phyloP scores from a whole-genome alignment of 208 protist species.

The Crithidia brevicula region DNA sequence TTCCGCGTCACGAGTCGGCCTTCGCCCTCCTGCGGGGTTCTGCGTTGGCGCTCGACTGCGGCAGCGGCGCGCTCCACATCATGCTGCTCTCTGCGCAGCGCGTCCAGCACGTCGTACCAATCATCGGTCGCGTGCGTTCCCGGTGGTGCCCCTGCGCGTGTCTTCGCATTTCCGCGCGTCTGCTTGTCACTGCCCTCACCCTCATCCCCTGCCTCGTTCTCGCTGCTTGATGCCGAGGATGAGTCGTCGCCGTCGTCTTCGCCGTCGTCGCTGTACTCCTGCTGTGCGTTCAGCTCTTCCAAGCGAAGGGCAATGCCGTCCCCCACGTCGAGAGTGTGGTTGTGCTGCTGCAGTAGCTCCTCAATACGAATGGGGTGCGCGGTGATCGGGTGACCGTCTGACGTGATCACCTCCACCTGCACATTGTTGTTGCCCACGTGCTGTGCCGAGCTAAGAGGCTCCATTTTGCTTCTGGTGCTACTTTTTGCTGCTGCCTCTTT shows the following conservation, averaged over 20 bases:
- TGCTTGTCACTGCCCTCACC: neutral
- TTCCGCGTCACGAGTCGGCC: conserved; percentile 26
- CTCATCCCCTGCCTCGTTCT: neutral
- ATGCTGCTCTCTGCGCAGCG: conserved; percentile 49
- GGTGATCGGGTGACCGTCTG: conserved; percentile 50
- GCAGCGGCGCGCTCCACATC: conserved; percentile 23
- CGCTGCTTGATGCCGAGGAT: neutral
- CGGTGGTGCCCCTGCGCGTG: conserved; percentile 12
- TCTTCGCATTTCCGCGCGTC: neutral
- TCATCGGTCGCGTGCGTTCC: conserved; percentile 33
- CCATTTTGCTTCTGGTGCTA: conserved; percentile 4
- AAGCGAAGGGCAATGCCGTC: conserved; percentile 71
- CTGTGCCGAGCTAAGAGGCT: neutral
- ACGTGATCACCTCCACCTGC: conserved; percentile 72
- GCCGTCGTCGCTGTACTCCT: conserved; percentile 48
- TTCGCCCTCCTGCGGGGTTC: conserved; percentile 14
- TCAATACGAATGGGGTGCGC: conserved; percentile 71
- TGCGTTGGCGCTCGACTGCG: neutral
- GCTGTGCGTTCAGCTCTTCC: conserved; percentile 59
- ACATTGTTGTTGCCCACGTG: conserved; percentile 32
- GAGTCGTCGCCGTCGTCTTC: conserved; percentile 30
- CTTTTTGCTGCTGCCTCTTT: too few relatives aligned
- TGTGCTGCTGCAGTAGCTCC: conserved; percentile 60
- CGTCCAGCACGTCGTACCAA: conserved; percentile 74
- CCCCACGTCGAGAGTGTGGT: conserved; percentile 57